These are phyloP conservation scores for Globisporangium uncinulatum DNA, from an alignment of 352 stramenopile genomes.

Conservation along the genomic window DNA sequence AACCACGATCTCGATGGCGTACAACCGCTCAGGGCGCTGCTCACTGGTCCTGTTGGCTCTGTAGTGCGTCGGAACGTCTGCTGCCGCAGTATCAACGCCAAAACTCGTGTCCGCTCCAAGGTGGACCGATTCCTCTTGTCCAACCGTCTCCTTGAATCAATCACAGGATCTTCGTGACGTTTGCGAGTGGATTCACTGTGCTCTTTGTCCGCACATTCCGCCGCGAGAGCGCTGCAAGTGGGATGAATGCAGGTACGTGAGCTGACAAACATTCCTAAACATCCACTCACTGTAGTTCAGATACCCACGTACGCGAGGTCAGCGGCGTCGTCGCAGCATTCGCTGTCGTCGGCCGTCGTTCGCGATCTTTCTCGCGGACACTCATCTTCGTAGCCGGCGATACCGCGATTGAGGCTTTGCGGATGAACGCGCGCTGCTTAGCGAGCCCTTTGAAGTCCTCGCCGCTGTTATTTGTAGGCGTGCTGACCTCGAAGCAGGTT, in stretches of 20 bases:
- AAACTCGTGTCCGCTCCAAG: too few species aligned
- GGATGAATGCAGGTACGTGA: background rate
- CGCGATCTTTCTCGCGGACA: constrained; percentile 9
- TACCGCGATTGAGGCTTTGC: constrained; percentile 29
- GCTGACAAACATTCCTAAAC: background rate
- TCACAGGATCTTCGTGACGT: constrained; percentile 13
- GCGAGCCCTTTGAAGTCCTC: constrained; percentile 35
- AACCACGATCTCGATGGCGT: too few species aligned
- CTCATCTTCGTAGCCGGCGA: constrained; percentile 20
- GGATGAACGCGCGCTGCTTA: constrained; percentile 58
- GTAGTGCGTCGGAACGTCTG: too few species aligned
- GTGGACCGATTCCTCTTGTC: too few species aligned
- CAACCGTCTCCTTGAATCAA: too few species aligned
- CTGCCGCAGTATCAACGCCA: too few species aligned
- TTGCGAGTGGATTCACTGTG: constrained; percentile 1
- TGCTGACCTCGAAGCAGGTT: background rate
- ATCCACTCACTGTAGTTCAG: background rate
- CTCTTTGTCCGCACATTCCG: constrained; percentile 8
- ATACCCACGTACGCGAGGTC: constrained; percentile 9
- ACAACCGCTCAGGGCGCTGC: too few species aligned
- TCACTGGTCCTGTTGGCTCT: too few species aligned
- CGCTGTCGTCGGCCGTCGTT: constrained; percentile 2
- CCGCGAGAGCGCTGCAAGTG: constrained; percentile 5
- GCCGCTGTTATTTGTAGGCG: background rate
- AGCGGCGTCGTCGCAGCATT: background rate